These are phyloP conservation scores for Pseudonitzschia delicatissima DNA, from an alignment of 108 stramenopile species.

Conservation along the genomic window DNA sequence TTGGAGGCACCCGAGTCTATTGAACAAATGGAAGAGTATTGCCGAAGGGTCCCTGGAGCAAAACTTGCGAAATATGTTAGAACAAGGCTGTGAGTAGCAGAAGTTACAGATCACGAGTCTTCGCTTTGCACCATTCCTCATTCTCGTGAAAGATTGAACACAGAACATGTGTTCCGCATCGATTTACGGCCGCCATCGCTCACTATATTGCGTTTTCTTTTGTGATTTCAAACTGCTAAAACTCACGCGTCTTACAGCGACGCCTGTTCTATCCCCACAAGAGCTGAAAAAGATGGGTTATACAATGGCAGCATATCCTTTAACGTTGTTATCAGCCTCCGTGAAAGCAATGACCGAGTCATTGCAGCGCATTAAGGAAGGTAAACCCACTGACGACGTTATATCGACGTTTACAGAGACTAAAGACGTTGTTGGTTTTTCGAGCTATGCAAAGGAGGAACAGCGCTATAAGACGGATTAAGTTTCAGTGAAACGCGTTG, in stretches of 20 bases:
- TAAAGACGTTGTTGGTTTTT: conserved; percentile 88
- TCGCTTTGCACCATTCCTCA: too few relatives aligned
- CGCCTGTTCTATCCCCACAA: conserved; percentile 86
- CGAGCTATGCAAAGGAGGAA: conserved; percentile 76
- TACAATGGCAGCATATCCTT: conserved; percentile 95
- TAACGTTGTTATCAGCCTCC: conserved; percentile 89
- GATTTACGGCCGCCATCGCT: too few relatives aligned
- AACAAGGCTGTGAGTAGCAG: conserved; percentile 69
- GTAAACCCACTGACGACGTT: conserved; percentile 80
- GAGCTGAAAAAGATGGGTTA: conserved; percentile 90
- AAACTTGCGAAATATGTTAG: conserved; percentile 97
- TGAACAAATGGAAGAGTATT: conserved; percentile 90
- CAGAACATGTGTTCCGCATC: too few relatives aligned
- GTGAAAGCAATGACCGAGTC: conserved; percentile 90
- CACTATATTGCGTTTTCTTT: too few relatives aligned
- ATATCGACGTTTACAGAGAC: conserved; percentile 75
- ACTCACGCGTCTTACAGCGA: too few relatives aligned
- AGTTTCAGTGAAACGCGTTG: too few relatives aligned
- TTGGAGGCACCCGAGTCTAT: conserved; percentile 85
- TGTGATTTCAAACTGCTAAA: too few relatives aligned
- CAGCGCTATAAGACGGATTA: conserved; percentile 45
- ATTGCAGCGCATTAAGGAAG: conserved; percentile 74
- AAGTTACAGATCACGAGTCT: too few relatives aligned
- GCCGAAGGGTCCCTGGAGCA: conserved; percentile 81
- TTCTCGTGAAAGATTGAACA: too few relatives aligned